Percentiles rank a stretch among this genome's conserved stretches.
These are phyloP conservation scores for Citrus sinensis DNA, from an alignment of 345 rosid genomes.

Conservation along the genomic window DVS_A1.0 CM039163.1:7242501-7243000, in stretches of 20 bases:
- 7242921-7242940: neutral
- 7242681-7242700: conserved; percentile 1
- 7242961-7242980: neutral
- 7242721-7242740: neutral
- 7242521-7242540: too few species aligned
- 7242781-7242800: neutral
- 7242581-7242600: neutral
- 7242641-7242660: neutral
- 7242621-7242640: neutral
- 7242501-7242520: too few species aligned
- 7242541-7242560: neutral
- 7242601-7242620: neutral
- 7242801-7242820: neutral
- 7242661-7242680: neutral
- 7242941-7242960: neutral
- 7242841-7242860: neutral
- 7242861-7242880: neutral
- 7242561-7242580: neutral
- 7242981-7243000: neutral
- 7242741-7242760: neutral
- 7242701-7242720: neutral
- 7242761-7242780: neutral
- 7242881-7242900: too few species aligned
- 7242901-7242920: too few species aligned
- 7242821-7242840: neutral